Evolutionary conservation across 768 basidiomycete genomes (phyloP), one percentile per base, ranked within the genome.

Genomic region (Nevesoporus exiguus): DNA sequence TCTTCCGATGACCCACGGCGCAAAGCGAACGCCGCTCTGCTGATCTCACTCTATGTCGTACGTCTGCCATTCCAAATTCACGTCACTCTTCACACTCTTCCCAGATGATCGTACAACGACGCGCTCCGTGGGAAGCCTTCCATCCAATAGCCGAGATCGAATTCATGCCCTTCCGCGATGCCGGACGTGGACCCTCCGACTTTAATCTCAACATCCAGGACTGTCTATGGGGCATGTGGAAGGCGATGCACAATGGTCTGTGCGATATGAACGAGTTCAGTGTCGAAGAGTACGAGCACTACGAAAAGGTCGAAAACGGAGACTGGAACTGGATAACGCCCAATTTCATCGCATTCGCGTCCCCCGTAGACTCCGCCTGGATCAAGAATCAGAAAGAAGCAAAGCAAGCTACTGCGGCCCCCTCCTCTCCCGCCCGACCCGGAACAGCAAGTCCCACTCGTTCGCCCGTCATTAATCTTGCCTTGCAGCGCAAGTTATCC

Each of bases 271-370:
- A 93, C 67, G 90, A 91, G 61, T 98, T 98, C 72, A 89, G 85
- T 65, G 83, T 93, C 42, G 88, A 90, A 56, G 93, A 95, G 58
- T 98, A 98, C 67, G 92, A 94, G 70, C 88, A 77, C 67, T 96
- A 94, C 69, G 95, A 98, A 68, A 94, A 94, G 72, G 93, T 95
- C 40, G 92, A 93, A 72, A 93, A 93, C 65, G 90, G 91, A 14
- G 93, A 95, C 69, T 94, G 93, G 89, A 96, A 96, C 65, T 95
- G 91, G 91, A 79, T 93, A 72, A 92, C 91, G 0, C 90, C 91
- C 2, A 81, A 88, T 58, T 93, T 94, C 65, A 88, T 98, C 62
- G 93, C 95, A 11, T 96, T 98, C 62, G 95, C 95, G 4, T 94
- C 92, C 0, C 95, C 94, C 0, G 82, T 91, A 57, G 92, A 96